Conservation (phyloP, 768 basidiomycete species). For the Gloeostereum incarnatum region DNA sequence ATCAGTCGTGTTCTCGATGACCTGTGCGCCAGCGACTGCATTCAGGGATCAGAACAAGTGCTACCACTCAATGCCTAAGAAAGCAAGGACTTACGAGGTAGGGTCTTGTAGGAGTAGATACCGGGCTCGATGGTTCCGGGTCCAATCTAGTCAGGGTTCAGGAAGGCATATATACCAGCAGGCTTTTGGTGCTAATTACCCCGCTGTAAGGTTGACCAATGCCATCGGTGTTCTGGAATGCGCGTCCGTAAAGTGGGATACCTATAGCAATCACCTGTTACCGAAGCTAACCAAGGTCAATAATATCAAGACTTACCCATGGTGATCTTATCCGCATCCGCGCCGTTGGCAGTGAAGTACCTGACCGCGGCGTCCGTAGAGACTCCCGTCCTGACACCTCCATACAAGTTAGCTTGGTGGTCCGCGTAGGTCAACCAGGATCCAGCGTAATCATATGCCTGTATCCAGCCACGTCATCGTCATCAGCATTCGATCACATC, state of each 20-base stretch:
- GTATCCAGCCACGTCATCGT: background rate
- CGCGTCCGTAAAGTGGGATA: constrained; percentile 75
- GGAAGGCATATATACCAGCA: background rate
- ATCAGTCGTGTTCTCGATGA: constrained; percentile 58
- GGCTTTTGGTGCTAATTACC: constrained; percentile 21
- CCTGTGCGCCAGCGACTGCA: constrained; percentile 40
- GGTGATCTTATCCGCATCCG: constrained; percentile 54
- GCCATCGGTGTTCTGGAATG: constrained; percentile 62
- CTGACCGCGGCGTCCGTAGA: constrained; percentile 61
- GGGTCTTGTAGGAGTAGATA: constrained; percentile 67
- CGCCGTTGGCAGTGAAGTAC: constrained; percentile 51
- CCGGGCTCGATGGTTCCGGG: constrained; percentile 64
- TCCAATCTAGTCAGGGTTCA: constrained; percentile 37
- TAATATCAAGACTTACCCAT: constrained; percentile 32
- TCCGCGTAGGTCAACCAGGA: constrained; percentile 59
- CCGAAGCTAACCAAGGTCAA: constrained; percentile 1
- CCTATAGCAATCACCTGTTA: no score
- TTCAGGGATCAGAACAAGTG: background rate
- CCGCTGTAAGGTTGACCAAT: constrained; percentile 63
- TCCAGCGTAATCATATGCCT: constrained; percentile 74
- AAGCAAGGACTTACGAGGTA: constrained; percentile 37
- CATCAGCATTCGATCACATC: background rate
- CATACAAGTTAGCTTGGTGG: constrained; percentile 60
- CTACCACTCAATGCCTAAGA: no score
- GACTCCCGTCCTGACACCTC: constrained; percentile 50